Evolutionary conservation across 2,329 filamentous ascomycete genomes (phyloP), one percentile per base, ranked within the genome.

Genomic region (Fusarium sp.): DNA sequence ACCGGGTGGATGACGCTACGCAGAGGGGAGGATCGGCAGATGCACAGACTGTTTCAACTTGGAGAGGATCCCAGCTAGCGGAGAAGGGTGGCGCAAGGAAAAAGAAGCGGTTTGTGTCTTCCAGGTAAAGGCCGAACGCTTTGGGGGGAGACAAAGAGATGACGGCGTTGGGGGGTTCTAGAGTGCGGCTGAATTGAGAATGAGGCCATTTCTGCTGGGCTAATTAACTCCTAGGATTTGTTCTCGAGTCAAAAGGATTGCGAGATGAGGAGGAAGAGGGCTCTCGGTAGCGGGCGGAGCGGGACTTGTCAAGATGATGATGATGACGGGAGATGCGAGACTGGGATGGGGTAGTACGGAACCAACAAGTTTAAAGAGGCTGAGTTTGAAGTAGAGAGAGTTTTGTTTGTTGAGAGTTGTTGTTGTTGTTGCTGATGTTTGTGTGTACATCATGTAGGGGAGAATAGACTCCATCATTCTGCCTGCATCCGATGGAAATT

Each of bases 1-100:
- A 58, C 29, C 17, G 40, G 17, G 63, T 62, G 69, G 59, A 64
- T 70, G 64, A 68, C 67, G 64, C 62, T 66, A 62, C 58, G 33
- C 49, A 27, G 59, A 64, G 57, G 66, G 59, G 64, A 69, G 40
- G 73, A 75, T 77, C 71, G 58, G 51, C 66, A 57, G 40, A 75
- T 66, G 70, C 67, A 73, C 60, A 67, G 70, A 63, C 70, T 64
- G 53, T 78, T 77, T 76, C 75, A 74, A 72, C 70, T 75, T 66
- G 62, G 74, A 70, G 72, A 68, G 64, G 63, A 66, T 38, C 72
- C 71, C 66, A 58, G 55, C 55, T 73, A 73, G 78, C 62, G 72
- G 67, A 65, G 56, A 70, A 61, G 14, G 66, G 62, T 76, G 64
- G 65, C 51, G 62, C 42, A 60, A 71, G 58, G 55, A 53, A 51